Evolutionary conservation across 345 rosid species (phyloP), one percentile per base, ranked within the genome.

Genomic region (Balakata baccata): DNA sequence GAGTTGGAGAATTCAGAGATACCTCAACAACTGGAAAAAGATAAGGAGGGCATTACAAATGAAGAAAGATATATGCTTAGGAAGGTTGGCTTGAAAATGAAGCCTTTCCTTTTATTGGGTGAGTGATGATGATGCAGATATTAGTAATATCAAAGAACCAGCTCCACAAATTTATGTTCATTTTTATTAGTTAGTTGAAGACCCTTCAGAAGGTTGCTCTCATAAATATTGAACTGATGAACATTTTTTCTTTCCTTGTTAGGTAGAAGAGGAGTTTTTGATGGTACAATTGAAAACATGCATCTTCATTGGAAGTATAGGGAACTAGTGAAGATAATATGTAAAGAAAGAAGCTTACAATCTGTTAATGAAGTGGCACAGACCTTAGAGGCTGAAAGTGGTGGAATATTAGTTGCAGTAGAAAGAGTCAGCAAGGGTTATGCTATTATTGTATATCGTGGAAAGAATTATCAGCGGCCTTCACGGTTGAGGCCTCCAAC

Each of bases 301-400:
- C 98, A 94, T 85, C 97, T 94, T 75, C 98, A 94, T 76, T 92
- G 98, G 98, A 94, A 94, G 83, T 89, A 94, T 78, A 85, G 98
- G 86, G 98, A 94, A 79, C 95, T 94, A 74, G 94, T 94, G 82
- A 94, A 92, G 86, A 77, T 94, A 74, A 86, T 94, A 66, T 82
- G 84, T 76, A 86, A 85, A 72, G 91, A 88, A 80, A 81, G 61
- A 75, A 84, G 79, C 78, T 75, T 85, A 38, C 86, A 88, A 74
- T 86, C 86, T 82, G 92, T 81, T 80, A 61, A 84, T 72, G 84
- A 84, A 75, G 93, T 84, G 72, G 98, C 97, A 38, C 81, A 58
- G 61, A 86, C 76, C 69, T 87, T 94, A 77, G 97, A 92, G 79
- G 87, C 88, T 47, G 97, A 89, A 86, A 94, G 97, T 84, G 97